Conservation (phyloP, 495 filamentous ascomycete species). For the Amphirosellinia nigrospora region DNA sequence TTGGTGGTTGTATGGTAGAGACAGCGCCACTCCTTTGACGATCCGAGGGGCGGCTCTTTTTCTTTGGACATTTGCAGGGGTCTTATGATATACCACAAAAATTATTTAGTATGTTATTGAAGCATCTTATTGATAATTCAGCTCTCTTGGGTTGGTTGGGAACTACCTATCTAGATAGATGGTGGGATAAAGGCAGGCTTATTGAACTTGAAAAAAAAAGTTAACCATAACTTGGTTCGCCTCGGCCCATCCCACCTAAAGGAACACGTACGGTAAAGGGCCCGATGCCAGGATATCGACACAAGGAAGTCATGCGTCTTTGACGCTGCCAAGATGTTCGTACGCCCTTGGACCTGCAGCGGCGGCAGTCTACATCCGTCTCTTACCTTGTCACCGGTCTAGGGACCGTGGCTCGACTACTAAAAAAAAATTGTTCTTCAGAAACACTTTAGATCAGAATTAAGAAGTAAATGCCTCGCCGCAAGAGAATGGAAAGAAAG, state of each 20-base stretch:
- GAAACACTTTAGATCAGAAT: neutral
- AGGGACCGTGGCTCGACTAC: neutral
- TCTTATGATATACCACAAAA: neutral
- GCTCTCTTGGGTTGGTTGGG: neutral
- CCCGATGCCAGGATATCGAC: constrained; percentile 8
- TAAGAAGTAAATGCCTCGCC: neutral
- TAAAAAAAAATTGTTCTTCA: too few species aligned
- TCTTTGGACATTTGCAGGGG: constrained; percentile 7
- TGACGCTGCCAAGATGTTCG: constrained; percentile 13
- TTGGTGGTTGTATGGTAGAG: constrained; percentile 7
- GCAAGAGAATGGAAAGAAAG: neutral
- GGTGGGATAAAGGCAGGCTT: neutral
- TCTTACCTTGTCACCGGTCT: neutral
- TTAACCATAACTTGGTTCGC: neutral
- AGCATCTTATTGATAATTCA: neutral
- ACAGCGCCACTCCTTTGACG: neutral
- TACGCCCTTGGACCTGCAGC: constrained; percentile 1
- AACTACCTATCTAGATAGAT: neutral
- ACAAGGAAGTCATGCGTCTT: constrained; percentile 12
- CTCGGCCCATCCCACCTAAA: neutral
- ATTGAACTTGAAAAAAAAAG: neutral
- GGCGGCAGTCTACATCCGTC: neutral
- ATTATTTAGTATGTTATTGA: neutral
- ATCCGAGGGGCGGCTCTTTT: constrained; percentile 17
- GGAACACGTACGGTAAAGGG: neutral